A percentile compares a stretch with the other conserved stretches of the same genome.
Evolutionary conservation across 495 filamentous ascomycete genomes (phyloP).

Genomic region (Daldinia decipiens): DNA sequence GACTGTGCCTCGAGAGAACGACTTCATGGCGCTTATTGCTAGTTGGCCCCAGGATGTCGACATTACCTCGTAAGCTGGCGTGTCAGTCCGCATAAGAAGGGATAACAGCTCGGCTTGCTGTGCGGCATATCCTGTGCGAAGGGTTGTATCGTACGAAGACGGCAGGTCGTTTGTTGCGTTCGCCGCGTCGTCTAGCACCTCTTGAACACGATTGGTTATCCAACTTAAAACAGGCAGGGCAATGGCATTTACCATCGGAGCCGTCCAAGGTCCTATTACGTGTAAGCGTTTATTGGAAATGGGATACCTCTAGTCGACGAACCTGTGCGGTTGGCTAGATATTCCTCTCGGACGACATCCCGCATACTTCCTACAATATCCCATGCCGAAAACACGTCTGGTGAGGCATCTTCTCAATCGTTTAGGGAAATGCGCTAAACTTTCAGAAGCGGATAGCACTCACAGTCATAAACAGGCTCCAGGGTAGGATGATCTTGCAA

Average conservation of each 20-base stretch:
- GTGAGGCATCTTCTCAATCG: conserved; percentile 44
- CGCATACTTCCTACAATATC: conserved; percentile 49
- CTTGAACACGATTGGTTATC: conserved; percentile 28
- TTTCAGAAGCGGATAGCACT: conserved; percentile 13
- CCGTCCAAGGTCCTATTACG: conserved; percentile 53
- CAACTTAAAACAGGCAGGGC: conserved; percentile 54
- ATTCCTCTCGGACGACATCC: conserved; percentile 43
- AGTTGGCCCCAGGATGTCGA: conserved; percentile 54
- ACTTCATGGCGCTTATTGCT: conserved; percentile 44
- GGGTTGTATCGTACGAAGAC: conserved; percentile 48
- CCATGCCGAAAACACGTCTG: conserved; percentile 47
- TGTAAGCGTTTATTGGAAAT: conserved; percentile 17
- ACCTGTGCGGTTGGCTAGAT: conserved; percentile 52
- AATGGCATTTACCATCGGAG: conserved; percentile 52
- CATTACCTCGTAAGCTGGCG: conserved; percentile 54
- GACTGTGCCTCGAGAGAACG: conserved; percentile 42
- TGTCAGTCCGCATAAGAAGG: conserved; percentile 50
- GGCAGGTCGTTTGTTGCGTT: conserved; percentile 44
- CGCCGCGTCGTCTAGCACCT: conserved; percentile 36
- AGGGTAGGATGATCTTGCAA: conserved; percentile 53
- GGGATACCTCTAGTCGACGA: conserved; percentile 7
- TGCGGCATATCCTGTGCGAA: conserved; percentile 53
- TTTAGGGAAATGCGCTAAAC: conserved; percentile 26
- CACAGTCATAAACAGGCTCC: conserved; percentile 52
- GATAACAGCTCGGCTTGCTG: conserved; percentile 50